These are phyloP conservation scores for Capronia americana DNA, from an alignment of 2,329 filamentous ascomycete genomes.

Conservation along the genomic window DNA sequence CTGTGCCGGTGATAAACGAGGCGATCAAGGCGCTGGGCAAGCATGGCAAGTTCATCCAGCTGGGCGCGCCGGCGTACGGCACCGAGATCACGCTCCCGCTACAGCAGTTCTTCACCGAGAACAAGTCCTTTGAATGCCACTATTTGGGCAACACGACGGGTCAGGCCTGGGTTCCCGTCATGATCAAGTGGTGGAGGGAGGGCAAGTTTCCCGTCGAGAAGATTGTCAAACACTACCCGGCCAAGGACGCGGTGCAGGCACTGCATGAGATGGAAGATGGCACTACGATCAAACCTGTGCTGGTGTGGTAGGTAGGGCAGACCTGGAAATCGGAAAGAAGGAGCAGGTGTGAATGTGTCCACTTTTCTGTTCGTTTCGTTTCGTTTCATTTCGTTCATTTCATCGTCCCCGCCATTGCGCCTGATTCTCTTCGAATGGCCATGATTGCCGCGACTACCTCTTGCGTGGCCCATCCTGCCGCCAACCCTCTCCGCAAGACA, in stretches of 20 bases:
- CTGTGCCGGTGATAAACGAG: slow-evolving; percentile 51
- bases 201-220: slow-evolving; percentile 57
- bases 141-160: slow-evolving; percentile 55
- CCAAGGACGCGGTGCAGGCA: slow-evolving; percentile 40
- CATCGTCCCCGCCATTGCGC: slow-evolving; percentile 36
- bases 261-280: slow-evolving; percentile 42
- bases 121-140: slow-evolving; percentile 58
- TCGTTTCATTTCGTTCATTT: neutral
- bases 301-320: slow-evolving; percentile 38
- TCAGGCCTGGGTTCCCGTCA: slow-evolving; percentile 50
- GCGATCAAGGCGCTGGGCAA: slow-evolving; percentile 52
- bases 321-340: neutral
- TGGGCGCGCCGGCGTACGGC: slow-evolving; percentile 56
- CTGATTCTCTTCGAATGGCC: slow-evolving; percentile 48
- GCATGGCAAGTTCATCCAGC: slow-evolving; percentile 58
- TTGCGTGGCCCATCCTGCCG: slow-evolving; percentile 49
- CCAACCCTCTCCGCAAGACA: slow-evolving; percentile 54
- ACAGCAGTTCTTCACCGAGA: slow-evolving; percentile 53
- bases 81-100: slow-evolving; percentile 50
- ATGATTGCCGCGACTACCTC: slow-evolving; percentile 52
- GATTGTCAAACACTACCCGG: slow-evolving; percentile 53
- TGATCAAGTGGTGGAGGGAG: slow-evolving; percentile 58
- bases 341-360: too few species aligned
- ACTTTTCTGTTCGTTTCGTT: slow-evolving; percentile 12
- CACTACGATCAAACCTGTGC: slow-evolving; percentile 41